phyloP scores from a whole-genome alignment of 108 stramenopile species.

The Cyclostephanos tholiformis region DNA sequence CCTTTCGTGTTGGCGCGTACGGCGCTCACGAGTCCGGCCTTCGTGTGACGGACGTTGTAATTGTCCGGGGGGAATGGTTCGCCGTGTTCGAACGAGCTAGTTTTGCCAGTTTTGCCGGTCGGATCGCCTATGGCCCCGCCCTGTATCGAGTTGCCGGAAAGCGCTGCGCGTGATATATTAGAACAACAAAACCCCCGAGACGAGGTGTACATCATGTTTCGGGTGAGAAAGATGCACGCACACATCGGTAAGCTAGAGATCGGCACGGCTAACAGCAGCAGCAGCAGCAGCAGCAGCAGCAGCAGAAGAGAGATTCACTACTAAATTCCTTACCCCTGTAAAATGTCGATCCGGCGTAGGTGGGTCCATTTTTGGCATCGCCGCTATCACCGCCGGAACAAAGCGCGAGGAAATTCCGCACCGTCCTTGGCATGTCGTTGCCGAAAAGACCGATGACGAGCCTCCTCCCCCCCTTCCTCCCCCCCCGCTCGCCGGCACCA shows the following conservation, averaged over 20 bases:
- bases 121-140: conserved; percentile 70
- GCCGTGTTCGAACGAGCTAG: conserved; percentile 45
- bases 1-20: conserved; percentile 51
- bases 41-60: conserved; percentile 64
- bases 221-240: conserved; percentile 1
- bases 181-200: background rate
- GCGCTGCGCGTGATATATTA: conserved; percentile 38
- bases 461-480: conserved; percentile 43
- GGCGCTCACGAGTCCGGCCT: conserved; percentile 56
- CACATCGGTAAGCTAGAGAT: too few relatives aligned
- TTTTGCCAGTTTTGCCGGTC: conserved; percentile 48
- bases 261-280: too few relatives aligned
- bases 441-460: conserved; percentile 70
- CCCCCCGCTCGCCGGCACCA: too few relatives aligned
- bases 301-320: too few relatives aligned
- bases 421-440: conserved; percentile 61
- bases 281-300: too few relatives aligned
- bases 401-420: conserved; percentile 59
- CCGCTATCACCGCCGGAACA: conserved; percentile 39
- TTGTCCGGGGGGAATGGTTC: conserved; percentile 65
- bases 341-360: conserved; percentile 67
- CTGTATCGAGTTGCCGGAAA: conserved; percentile 67
- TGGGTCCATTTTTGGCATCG: background rate
- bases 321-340: conserved; percentile 48
- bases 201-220: background rate